These are phyloP conservation scores for Penicillium longicatenatum DNA, from an alignment of 495 filamentous ascomycete genomes.

Conservation along the genomic window DNA sequence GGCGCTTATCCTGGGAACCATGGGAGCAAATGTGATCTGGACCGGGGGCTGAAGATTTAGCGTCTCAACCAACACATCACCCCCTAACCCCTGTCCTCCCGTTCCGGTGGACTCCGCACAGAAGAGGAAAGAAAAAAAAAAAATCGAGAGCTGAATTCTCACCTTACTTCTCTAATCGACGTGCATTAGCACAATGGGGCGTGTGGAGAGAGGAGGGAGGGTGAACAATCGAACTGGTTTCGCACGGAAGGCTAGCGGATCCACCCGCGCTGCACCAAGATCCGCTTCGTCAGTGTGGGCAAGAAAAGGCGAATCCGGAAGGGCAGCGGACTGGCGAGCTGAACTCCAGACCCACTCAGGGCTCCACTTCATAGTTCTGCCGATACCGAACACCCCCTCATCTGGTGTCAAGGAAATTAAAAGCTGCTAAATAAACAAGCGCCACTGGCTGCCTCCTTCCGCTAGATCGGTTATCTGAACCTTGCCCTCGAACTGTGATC, in stretches of 20 bases:
- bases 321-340: slow-evolving; percentile 3
- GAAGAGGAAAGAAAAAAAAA: not conserved
- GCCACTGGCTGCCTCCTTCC: not conserved
- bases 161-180: slow-evolving; percentile 13
- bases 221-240: slow-evolving; percentile 4
- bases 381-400: slow-evolving; percentile 1
- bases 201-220: slow-evolving; percentile 1
- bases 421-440: slow-evolving; percentile 6
- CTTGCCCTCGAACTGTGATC: not conserved
- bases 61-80: not conserved
- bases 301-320: slow-evolving; percentile 2
- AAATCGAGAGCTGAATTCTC: not conserved
- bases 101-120: slow-evolving; percentile 18
- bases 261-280: slow-evolving; percentile 6
- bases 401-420: not conserved
- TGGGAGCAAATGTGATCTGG: not conserved
- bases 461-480: not conserved
- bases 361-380: slow-evolving; percentile 1
- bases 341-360: slow-evolving; percentile 5
- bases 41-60: not conserved
- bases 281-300: slow-evolving; percentile 8
- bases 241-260: not conserved
- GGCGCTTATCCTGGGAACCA: not conserved
- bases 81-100: not conserved
- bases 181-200: slow-evolving; percentile 21